A percentile compares a stretch with the other conserved stretches of the same genome.
Conservation (phyloP, 2,329 filamentous ascomycete genomes). For the Furcasterigmium sp. region DNA sequence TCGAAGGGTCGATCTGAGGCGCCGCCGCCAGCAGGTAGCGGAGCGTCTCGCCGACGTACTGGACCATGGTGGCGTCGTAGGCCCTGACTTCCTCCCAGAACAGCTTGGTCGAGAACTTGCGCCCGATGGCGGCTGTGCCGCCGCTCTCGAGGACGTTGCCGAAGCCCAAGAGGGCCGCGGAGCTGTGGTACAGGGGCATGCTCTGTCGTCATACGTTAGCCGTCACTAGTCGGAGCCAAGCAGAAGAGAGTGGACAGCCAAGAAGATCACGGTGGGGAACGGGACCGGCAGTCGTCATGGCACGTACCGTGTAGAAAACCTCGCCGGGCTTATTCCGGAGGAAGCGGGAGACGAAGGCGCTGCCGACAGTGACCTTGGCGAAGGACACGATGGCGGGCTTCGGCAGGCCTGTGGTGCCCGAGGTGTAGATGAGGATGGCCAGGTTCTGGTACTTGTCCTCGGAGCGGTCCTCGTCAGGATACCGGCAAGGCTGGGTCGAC, state of each 20-base stretch:
- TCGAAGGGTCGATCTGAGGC: slow-evolving; percentile 54
- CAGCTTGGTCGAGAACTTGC: slow-evolving; percentile 69
- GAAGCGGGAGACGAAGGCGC: slow-evolving; percentile 47
- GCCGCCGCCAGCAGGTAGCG: slow-evolving; percentile 72
- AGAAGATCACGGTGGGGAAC: slow-evolving; percentile 1
- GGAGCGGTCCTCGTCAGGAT: slow-evolving; percentile 51
- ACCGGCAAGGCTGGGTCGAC: slow-evolving; percentile 45
- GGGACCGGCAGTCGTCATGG: neutral
- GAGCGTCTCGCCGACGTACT: slow-evolving; percentile 86
- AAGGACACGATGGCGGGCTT: slow-evolving; percentile 76
- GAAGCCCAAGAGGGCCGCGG: slow-evolving; percentile 67
- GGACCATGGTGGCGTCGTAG: slow-evolving; percentile 67
- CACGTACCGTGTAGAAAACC: slow-evolving; percentile 66
- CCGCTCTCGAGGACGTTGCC: slow-evolving; percentile 53
- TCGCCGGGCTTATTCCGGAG: slow-evolving; percentile 57
- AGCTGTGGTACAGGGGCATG: slow-evolving; percentile 88
- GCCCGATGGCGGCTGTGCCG: slow-evolving; percentile 65
- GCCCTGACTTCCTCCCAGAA: slow-evolving; percentile 76
- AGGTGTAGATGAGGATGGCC: slow-evolving; percentile 77
- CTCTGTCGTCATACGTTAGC: slow-evolving; percentile 40
- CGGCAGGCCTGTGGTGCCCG: slow-evolving; percentile 78
- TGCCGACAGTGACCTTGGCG: slow-evolving; percentile 55
- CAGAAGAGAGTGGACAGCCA: too few species aligned
- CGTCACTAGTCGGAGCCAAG: too few species aligned
- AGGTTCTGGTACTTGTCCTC: slow-evolving; percentile 49